Percentiles rank a stretch among this genome's conserved stretches.
These are phyloP conservation scores for Ophiosphaerella herpotricha DNA, from an alignment of 2,329 filamentous ascomycete genomes.

Conservation along the genomic window DNA sequence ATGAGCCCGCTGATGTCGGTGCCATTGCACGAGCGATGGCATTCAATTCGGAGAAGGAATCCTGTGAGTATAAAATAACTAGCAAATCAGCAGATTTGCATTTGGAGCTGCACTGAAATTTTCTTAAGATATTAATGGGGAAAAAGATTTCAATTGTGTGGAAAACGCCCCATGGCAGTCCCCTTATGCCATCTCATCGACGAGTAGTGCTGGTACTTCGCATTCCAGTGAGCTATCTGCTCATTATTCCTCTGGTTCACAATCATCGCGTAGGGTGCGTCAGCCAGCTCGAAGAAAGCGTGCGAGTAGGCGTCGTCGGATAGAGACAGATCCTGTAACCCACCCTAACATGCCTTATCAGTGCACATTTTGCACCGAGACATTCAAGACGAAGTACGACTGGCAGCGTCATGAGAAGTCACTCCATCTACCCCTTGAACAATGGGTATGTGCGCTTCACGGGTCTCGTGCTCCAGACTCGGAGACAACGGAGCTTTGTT, in stretches of 20 bases:
- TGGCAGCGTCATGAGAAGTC: slow-evolving; percentile 39
- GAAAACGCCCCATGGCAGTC: slow-evolving; percentile 15
- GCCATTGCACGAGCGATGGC: slow-evolving; percentile 33
- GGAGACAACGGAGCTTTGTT: slow-evolving; percentile 20
- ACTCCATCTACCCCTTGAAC: slow-evolving; percentile 31
- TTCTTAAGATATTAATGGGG: not conserved
- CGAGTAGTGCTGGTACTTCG: slow-evolving; percentile 30
- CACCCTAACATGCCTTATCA: slow-evolving; percentile 25
- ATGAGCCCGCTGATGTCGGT: slow-evolving; percentile 27
- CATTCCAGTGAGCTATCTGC: slow-evolving; percentile 27
- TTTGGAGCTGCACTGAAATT: not conserved
- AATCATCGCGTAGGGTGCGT: slow-evolving; percentile 16
- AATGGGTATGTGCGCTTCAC: slow-evolving; percentile 30
- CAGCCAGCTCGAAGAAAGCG: slow-evolving; percentile 17
- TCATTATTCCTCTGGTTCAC: slow-evolving; percentile 19
- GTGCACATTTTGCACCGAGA: slow-evolving; percentile 38
- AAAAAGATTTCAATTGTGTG: not conserved
- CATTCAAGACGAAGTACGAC: slow-evolving; percentile 36
- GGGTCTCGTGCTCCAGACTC: slow-evolving; percentile 13
- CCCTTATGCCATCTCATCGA: slow-evolving; percentile 20
- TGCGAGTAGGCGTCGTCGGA: slow-evolving; percentile 7
- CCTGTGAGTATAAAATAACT: slow-evolving; percentile 1
- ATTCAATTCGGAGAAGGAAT: slow-evolving; percentile 9
- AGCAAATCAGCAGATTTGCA: not conserved
- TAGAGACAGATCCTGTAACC: slow-evolving; percentile 12